phyloP scores from a whole-genome alignment of 73 alveolate genomes.

The Durusdinium trenchii region DNA sequence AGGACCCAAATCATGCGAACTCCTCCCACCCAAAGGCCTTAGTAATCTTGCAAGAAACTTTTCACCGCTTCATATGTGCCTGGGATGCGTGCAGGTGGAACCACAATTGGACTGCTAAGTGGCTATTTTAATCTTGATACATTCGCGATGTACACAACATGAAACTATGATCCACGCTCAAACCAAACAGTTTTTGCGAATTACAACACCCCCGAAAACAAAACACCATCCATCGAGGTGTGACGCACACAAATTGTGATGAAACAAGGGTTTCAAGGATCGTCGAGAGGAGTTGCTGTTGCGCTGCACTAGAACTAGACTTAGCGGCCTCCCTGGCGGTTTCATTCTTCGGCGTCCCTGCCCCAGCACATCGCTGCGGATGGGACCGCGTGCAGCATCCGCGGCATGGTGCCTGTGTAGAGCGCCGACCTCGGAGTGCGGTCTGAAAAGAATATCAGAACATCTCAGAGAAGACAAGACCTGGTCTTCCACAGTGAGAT shows the following conservation, averaged over 20 bases:
- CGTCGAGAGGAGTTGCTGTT: not conserved
- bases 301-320: no score
- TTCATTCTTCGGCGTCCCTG: not conserved
- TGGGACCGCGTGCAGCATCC: constrained; percentile 93
- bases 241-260: not conserved
- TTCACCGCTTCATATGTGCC: constrained; percentile 83
- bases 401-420: constrained; percentile 87
- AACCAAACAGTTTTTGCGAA: not conserved
- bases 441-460: no score
- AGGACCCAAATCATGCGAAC: no score
- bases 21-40: constrained; percentile 5
- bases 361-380: constrained; percentile 95
- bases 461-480: no score
- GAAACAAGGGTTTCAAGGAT: not conserved
- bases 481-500: no score
- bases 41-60: constrained; percentile 38
- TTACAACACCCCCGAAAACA: not conserved
- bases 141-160: not conserved
- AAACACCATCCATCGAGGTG: no score
- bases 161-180: not conserved
- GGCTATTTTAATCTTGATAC: not conserved
- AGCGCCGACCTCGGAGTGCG: constrained; percentile 71
- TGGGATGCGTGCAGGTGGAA: not conserved
- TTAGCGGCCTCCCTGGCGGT: not conserved
- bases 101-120: not conserved